phyloP scores from a whole-genome alignment of 257 asterid species.

The Salvia rosmarinus region DNA sequence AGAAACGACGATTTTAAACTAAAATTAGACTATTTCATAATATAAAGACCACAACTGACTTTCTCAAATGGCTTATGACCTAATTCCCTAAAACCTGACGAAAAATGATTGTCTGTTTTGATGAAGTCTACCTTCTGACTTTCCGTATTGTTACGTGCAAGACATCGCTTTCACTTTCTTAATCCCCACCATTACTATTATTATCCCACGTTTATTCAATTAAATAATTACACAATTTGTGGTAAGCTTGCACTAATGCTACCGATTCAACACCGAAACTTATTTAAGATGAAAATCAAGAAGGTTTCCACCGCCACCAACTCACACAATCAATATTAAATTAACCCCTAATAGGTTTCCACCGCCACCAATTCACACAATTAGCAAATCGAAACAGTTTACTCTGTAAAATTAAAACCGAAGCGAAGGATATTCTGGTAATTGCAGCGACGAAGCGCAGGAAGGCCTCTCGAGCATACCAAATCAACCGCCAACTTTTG shows the following conservation, averaged over 20 bases:
- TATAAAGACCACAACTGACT: constrained; percentile 30
- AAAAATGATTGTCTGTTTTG: constrained; percentile 27
- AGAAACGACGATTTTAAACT: not conserved
- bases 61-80: constrained; percentile 37
- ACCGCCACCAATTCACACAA: constrained; percentile 3
- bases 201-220: constrained; percentile 13
- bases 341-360: constrained; percentile 32
- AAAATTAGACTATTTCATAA: constrained; percentile 27
- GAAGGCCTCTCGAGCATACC: constrained; percentile 40
- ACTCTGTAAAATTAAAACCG: too few species aligned
- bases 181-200: constrained; percentile 20
- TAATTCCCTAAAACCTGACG: constrained; percentile 17
- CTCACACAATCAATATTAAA: not conserved
- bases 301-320: constrained; percentile 24
- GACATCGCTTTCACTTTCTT: constrained; percentile 28
- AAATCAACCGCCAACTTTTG: constrained; percentile 56
- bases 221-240: constrained; percentile 14
- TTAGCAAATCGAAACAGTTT: not conserved
- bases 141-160: constrained; percentile 35
- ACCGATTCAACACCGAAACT: constrained; percentile 35
- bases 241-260: constrained; percentile 8
- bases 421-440: constrained; percentile 20
- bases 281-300: constrained; percentile 17
- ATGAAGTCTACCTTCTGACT: constrained; percentile 50
- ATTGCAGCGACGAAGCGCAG: constrained; percentile 36